Evolutionary conservation across 176 grass and related monocot genomes (phyloP).

Genomic region (Oryza meyeriana): DNA sequence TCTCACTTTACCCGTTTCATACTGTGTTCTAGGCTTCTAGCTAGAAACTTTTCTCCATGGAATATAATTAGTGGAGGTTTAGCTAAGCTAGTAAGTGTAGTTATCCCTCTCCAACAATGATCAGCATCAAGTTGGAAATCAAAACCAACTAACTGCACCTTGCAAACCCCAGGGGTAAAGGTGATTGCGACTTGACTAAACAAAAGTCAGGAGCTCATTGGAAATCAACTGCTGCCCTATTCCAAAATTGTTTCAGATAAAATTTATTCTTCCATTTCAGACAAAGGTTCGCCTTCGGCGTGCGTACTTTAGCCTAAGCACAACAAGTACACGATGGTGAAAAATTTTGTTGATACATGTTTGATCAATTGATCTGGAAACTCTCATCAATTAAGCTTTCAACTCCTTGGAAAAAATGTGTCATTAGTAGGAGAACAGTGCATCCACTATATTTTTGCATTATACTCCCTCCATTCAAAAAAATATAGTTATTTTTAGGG

Average conservation of each 20-base stretch:
- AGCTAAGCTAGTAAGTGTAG: neutral
- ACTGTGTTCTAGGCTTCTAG: too few relatives aligned
- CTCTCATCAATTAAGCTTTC: neutral
- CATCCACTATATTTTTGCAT: neutral
- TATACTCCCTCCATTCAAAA: too few relatives aligned
- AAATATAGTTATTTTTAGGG: too few relatives aligned
- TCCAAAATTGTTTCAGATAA: neutral
- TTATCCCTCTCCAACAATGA: neutral
- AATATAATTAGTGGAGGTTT: neutral
- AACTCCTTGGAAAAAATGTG: neutral
- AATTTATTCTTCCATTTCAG: neutral
- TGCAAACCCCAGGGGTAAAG: neutral
- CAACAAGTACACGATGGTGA: neutral
- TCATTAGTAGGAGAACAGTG: neutral
- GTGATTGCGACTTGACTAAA: neutral
- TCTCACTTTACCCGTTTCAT: neutral
- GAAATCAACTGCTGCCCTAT: neutral
- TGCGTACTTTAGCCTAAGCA: neutral
- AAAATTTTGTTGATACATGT: too few relatives aligned
- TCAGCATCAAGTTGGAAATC: too few relatives aligned
- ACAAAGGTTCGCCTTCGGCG: neutral
- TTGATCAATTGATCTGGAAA: neutral
- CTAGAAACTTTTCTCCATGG: neutral
- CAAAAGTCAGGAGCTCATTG: neutral
- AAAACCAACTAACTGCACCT: neutral